Evolutionary conservation across 208 protist species (phyloP).

Genomic region (Plasmodiophora brassicae): DNA sequence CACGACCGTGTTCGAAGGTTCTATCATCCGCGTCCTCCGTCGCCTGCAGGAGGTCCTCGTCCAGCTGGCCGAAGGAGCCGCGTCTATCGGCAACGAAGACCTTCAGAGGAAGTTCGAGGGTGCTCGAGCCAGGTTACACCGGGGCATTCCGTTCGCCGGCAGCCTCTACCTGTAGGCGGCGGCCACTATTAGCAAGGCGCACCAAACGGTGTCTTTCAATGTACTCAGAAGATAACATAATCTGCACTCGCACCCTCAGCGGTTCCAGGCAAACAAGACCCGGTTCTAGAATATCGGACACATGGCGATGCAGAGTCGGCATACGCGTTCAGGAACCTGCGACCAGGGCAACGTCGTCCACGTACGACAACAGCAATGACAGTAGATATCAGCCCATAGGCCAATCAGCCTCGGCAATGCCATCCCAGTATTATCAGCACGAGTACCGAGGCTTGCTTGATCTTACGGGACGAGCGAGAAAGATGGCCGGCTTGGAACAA

Average conservation of each 20-base stretch:
- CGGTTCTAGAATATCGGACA: not conserved
- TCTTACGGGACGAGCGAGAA: too few species aligned
- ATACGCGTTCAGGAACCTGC: not conserved
- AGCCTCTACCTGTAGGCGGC: constrained; percentile 11
- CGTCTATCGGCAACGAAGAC: not conserved
- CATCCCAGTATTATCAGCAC: too few species aligned
- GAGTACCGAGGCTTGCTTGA: too few species aligned
- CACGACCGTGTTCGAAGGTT: constrained; percentile 2
- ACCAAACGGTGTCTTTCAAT: too few species aligned
- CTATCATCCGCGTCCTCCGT: not conserved
- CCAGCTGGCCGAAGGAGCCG: not conserved
- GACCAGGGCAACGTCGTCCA: not conserved
- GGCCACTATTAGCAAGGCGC: too few species aligned
- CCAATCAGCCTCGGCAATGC: too few species aligned
- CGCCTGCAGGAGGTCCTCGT: not conserved
- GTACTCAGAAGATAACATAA: not conserved
- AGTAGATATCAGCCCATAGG: too few species aligned
- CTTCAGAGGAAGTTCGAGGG: not conserved
- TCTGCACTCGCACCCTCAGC: not conserved
- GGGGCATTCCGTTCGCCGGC: not conserved
- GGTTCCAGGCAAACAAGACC: not conserved
- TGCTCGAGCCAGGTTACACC: not conserved
- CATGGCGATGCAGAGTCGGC: not conserved
- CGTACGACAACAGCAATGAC: not conserved
- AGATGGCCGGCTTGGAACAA: too few species aligned